Evolutionary conservation across 129 eudicot species (phyloP), one percentile per base, ranked within the genome.

Genomic region (Chrysanthemum makinoi): DNA sequence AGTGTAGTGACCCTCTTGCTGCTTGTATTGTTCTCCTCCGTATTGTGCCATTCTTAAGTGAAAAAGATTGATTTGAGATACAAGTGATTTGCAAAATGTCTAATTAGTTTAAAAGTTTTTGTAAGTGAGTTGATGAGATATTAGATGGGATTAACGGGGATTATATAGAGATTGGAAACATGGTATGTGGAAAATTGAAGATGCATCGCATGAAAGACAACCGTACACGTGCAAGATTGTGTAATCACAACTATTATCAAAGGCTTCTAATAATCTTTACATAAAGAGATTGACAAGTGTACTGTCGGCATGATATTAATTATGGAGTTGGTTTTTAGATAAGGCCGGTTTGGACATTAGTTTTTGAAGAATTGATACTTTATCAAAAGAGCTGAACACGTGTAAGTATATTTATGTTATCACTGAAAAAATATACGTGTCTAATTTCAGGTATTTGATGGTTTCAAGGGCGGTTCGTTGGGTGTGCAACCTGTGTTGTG

Each of bases 141-240:
- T 65, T 72, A 28, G 74, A 57, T 20, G 78, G 51, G 58, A 61
- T 48, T 65, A 30, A 49, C 24, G 57, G 64, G 70, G 47, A 10
- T 69, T 53, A 61, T 77, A 76, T 76, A 68, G 69, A 61, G 52
- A 28, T 2, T 18, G 47, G 46, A 60, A 46, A 1, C 44, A 49
- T 66, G 58, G 68, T 54, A 74, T 35, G 73, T 66, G 68, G 78
- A 66, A 54, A 66, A 56, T 66, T 55, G 59, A 66, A 47, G 11
- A 8, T 57, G 66, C 43, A 58, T 75, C 6, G 75, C 75, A 76
- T 76, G 75, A 66, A 65, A 77, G 66, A 53, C 10, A 59, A 77
- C 76, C 76, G 51, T 52, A 70, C 76, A 70, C 57, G 66, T 77
- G 65, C 72, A 15, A 77, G 65, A 62, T 70, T 51, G 67, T 47